phyloP scores from a whole-genome alignment of 805 yeast species.

The Lachancea fermentati region DNA sequence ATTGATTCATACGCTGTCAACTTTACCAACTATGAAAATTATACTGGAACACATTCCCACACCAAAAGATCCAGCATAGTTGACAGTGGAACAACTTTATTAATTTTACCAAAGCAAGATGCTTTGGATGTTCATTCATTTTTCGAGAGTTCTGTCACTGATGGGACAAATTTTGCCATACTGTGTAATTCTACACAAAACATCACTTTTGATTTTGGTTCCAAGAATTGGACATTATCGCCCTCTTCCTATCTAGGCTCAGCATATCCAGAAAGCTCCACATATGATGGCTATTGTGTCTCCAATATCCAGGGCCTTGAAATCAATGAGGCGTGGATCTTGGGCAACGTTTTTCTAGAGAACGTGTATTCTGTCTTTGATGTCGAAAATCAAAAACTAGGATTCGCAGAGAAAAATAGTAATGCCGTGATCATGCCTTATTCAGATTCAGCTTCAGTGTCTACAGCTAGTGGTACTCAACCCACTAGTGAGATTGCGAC shows the following conservation, averaged over 20 bases:
- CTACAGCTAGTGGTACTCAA: conserved; percentile 1
- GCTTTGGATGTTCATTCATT: conserved; percentile 49
- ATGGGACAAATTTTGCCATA: conserved; percentile 59
- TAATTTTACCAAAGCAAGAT: conserved; percentile 50
- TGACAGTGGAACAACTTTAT: conserved; percentile 64
- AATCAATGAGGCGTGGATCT: conserved; percentile 45
- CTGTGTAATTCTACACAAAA: conserved; percentile 45
- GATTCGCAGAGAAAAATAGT: conserved; percentile 44
- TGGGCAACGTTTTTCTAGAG: conserved; percentile 58
- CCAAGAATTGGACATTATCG: conserved; percentile 40
- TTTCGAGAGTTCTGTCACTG: conserved; percentile 45
- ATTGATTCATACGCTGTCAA: conserved; percentile 33
- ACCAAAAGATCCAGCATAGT: conserved; percentile 42
- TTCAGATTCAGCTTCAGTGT: conserved; percentile 1
- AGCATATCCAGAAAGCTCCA: conserved; percentile 35
- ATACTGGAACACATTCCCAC: conserved; percentile 16
- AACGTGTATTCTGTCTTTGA: conserved; percentile 55
- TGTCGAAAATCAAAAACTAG: conserved; percentile 42
- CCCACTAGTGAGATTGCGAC: not conserved
- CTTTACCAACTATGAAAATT: conserved; percentile 26
- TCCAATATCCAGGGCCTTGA: conserved; percentile 56
- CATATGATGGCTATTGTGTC: conserved; percentile 49
- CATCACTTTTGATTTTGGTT: conserved; percentile 40
- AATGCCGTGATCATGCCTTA: conserved; percentile 24
- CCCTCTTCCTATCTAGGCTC: conserved; percentile 45